Base-by-base conservation (phyloP, 768 basidiomycete species). In the Galerina sulciceps region DNA sequence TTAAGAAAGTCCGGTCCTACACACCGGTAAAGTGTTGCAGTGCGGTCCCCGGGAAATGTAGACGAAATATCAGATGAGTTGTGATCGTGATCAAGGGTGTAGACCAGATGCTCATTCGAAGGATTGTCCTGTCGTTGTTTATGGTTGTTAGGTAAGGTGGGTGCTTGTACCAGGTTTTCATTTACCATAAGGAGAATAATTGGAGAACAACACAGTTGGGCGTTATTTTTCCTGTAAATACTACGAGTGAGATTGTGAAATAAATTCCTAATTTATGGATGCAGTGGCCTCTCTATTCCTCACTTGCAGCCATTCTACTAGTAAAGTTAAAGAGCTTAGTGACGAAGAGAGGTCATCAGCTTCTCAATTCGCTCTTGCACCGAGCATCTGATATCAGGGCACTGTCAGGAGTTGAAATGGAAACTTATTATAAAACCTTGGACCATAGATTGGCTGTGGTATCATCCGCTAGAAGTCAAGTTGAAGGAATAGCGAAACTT, bases 1-100 rank as follows among this genome's bases (percentile, higher is more conserved):
- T 43, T 57, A 48, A 49, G 56, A 42, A 57, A 38, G 38, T 22
- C 14, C 42, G 56, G 42, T 5, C 56, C 56, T 35, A 41, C 2
- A 26, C 14, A 3, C 47, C 48, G 56, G 56, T 36, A 35, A 22
- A n/a, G 37, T 18, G 31, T 42, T 51, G 9, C 31, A 50, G 49
- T 37, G 48, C 14, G 37, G 14, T 47, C 18, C 22, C 36, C 36
- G 15, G 35, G 36, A 44, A 14, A 22, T 45, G 45, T 18, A 41
- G 35, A 55, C 34, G 53, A 26, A 10, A 36, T 23, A 37, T 26
- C 17, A 55, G 23, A 26, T 26, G 45, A 10, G 45, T 9, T 47
- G 20, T 47, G 45, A 13, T 5, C 15, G 23, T 47, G 22, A 47
- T 31, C 1, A 31, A 31, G 26, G 5, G 45, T 26, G 9, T 47